A percentile compares a stretch with the other conserved stretches of the same genome.
Evolutionary conservation across 2,329 filamentous ascomycete genomes (phyloP).

Genomic region (Berkeleyomyces rouxiae): DNA sequence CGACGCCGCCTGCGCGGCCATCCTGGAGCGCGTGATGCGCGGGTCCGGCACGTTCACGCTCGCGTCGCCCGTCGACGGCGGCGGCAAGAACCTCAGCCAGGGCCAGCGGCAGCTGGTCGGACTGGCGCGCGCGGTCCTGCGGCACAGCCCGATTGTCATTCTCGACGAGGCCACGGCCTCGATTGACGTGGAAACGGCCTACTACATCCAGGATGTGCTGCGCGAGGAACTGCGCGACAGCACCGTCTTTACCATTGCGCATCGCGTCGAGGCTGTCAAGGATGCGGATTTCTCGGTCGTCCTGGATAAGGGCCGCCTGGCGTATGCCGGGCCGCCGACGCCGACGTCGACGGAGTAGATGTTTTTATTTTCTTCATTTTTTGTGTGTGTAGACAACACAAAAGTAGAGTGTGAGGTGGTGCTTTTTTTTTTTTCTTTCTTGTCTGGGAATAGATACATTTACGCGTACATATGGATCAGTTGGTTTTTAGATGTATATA

Average conservation of each 20-base stretch:
- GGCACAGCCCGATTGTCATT: constrained; percentile 42
- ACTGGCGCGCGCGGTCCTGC: constrained; percentile 41
- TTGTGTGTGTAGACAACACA: too few relatives aligned
- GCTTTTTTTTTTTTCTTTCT: background rate
- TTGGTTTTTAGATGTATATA: background rate
- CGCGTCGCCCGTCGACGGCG: constrained; percentile 36
- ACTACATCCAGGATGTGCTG: constrained; percentile 39
- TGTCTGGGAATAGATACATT: background rate
- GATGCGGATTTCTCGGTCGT: constrained; percentile 39
- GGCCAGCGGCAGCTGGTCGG: constrained; percentile 47
- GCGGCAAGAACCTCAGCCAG: constrained; percentile 45
- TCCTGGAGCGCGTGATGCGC: constrained; percentile 37
- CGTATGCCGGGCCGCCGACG: constrained; percentile 29
- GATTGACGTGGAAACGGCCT: constrained; percentile 42
- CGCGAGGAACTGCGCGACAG: constrained; percentile 36
- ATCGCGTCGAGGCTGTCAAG: constrained; percentile 44
- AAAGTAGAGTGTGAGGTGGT: background rate
- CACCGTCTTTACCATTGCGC: constrained; percentile 51
- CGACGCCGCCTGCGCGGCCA: constrained; percentile 31
- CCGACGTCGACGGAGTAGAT: background rate
- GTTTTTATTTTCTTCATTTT: background rate
- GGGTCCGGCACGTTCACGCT: constrained; percentile 25
- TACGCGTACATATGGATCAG: background rate
- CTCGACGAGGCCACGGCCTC: constrained; percentile 50
- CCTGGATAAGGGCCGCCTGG: constrained; percentile 33